phyloP scores from a whole-genome alignment of 371 early-diverging fungal species.

The Chytridiales sp. region DNA sequence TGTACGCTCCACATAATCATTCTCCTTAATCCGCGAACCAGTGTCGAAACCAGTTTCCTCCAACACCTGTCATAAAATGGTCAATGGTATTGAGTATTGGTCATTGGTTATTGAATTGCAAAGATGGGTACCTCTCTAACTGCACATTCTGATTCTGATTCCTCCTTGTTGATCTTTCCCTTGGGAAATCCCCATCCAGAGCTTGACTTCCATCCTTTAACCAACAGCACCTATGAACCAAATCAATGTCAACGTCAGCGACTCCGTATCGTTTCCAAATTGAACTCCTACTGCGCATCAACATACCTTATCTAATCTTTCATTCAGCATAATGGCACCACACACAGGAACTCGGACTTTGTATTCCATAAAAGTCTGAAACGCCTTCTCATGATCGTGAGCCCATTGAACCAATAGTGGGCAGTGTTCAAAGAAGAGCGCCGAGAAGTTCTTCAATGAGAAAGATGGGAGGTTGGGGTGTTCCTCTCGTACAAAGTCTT shows the following conservation, averaged over 20 bases:
- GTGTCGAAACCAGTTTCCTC: conserved; percentile 99
- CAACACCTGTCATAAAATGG: conserved; percentile 56
- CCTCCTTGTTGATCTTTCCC: conserved; percentile 98
- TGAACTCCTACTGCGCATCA: background rate
- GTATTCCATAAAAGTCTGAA: conserved; percentile 90
- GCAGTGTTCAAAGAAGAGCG: conserved; percentile 56
- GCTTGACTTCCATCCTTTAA: conserved; percentile 74
- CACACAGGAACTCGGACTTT: conserved; percentile 98
- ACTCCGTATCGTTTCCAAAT: background rate
- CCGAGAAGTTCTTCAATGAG: conserved; percentile 58
- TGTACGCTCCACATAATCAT: conserved; percentile 77
- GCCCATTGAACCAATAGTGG: conserved; percentile 86
- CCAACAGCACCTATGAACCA: conserved; percentile 32
- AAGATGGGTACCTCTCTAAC: conserved; percentile 75
- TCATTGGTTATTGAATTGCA: conserved; percentile 1
- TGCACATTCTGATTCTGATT: conserved; percentile 89
- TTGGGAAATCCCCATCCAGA: conserved; percentile 97
- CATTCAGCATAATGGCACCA: conserved; percentile 97
- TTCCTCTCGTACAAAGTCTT: conserved; percentile 92
- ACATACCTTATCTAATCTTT: conserved; percentile 71
- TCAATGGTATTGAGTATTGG: background rate
- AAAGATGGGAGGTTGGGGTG: conserved; percentile 75
- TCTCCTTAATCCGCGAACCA: conserved; percentile 65
- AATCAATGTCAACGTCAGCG: background rate
- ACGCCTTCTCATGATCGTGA: conserved; percentile 82